A percentile compares a stretch with the other conserved stretches of the same genome.
phyloP scores from a whole-genome alignment of 2,329 filamentous ascomycete species.

The Aspergillus puulaauensis region DNA sequence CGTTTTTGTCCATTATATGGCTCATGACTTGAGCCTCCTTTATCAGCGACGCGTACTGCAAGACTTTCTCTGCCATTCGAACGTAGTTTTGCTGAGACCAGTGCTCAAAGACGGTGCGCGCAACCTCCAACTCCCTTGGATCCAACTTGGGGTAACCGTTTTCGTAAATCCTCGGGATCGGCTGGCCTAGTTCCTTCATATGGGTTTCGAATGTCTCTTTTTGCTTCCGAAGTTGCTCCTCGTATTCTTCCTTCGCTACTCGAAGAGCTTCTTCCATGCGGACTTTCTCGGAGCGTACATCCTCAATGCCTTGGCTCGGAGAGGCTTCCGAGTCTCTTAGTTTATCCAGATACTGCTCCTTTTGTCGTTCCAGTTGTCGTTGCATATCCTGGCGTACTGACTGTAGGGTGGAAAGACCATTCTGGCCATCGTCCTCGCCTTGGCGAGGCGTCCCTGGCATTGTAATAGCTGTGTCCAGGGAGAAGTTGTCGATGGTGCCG shows the following conservation, averaged over 20 bases:
- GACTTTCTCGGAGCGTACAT: constrained; percentile 77
- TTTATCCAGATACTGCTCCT: constrained; percentile 77
- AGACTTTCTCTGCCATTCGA: constrained; percentile 85
- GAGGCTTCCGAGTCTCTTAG: constrained; percentile 72
- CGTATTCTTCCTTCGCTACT: constrained; percentile 82
- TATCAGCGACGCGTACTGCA: constrained; percentile 81
- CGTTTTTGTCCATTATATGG: constrained; percentile 88
- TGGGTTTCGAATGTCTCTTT: constrained; percentile 82
- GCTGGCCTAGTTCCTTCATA: constrained; percentile 68
- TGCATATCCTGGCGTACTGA: constrained; percentile 82
- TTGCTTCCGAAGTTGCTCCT: constrained; percentile 78
- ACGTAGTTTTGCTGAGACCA: constrained; percentile 89
- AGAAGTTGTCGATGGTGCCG: constrained; percentile 93
- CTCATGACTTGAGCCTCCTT: constrained; percentile 99
- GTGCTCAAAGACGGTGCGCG: constrained; percentile 64
- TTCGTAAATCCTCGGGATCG: constrained; percentile 54
- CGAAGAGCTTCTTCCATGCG: constrained; percentile 81
- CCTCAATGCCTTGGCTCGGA: constrained; percentile 71
- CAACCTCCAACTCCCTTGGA: constrained; percentile 69
- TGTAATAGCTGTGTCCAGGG: constrained; percentile 87
- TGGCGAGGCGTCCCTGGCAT: constrained; percentile 85
- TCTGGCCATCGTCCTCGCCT: constrained; percentile 63
- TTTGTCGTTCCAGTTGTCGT: constrained; percentile 75
- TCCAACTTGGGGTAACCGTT: constrained; percentile 56
- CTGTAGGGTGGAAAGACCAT: constrained; percentile 61